Evolutionary conservation across 2,329 filamentous ascomycete genomes (phyloP), one percentile per base, ranked within the genome.

Genomic region (Venturia carpophila): DNA sequence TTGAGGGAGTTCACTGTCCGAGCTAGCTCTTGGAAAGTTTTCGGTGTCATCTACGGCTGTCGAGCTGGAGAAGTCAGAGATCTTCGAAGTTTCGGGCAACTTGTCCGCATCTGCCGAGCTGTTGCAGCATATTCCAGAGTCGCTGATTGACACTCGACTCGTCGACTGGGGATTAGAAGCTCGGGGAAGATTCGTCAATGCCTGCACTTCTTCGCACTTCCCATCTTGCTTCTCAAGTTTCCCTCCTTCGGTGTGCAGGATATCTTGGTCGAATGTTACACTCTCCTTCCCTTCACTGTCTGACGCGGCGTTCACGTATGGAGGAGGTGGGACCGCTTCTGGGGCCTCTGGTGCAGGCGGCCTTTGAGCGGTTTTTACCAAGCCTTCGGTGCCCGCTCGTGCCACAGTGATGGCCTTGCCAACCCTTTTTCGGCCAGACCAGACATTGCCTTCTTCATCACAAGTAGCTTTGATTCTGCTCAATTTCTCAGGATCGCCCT

Each of bases 381-480:
- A 24, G 45, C 45, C 45, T 9, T 49, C n/a, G 7, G n/a, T 49
- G 9, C 7, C 10, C 45, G 45, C 45, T 49, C n/a, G 45, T 49
- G 45, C n/a, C 45, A 49, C n/a, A 49, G 7, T 78, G 67, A 86
- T 83, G 68, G 82, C 82, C 47, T 85, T 86, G 67, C 87, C 80
- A 67, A 87, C 79, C 52, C 86, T 84, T 55, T 85, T 85, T 56
- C 84, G 81, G 72, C 80, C 84, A 71, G 87, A 84, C 70, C 87
- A 79, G 65, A 87, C 83, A 70, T 87, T 85, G 24, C 85, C 85
- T 73, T 86, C 78, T 66, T 80, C 81, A 68, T 88, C 86, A 69
- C 86, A 78, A 73, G 87, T 87, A 76, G 86, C 87, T 66, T 85
- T 80, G 21, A 87, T 83, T 67, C 85, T 87, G 68, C 86, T 84